Evolutionary conservation across 805 yeast genomes (phyloP), one percentile per base, ranked within the genome.

Genomic region (Lipomyces orientalis): DNA sequence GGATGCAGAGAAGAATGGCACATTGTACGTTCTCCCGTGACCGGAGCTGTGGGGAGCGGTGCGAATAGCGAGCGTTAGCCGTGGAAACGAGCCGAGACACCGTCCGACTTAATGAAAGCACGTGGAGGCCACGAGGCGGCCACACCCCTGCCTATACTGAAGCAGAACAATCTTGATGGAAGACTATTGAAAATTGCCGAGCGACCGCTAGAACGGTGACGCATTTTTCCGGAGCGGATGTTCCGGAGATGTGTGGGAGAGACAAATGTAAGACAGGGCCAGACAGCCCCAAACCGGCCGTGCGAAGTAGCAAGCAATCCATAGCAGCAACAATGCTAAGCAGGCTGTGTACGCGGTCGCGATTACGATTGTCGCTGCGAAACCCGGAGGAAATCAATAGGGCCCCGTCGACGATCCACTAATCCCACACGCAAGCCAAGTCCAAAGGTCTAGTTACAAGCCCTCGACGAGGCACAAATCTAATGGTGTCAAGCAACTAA

Each of bases 21-120:
- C 22, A 43, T 8, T 4, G 49, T 43, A 43, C 49, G 49, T n/a
- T 16, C 29, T 43, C 16, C 22, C n/a, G 49, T 43, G 49, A 43
- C 25, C 49, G n/a, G 10, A 19, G 22, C 22, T 3, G 5, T n/a
- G n/a, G 10, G 16, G 49, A 8, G 49, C 6, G n/a, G 46, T n/a
- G 22, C 5, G 19, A n/a, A 16, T 16, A 19, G 19, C 6, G 22
- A 43, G 22, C 9, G 22, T 19, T 43, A 43, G n/a, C 8, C 49
- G 22, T 19, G 49, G n/a, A 43, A 39, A 43, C 8, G n/a, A 19
- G n/a, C 49, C 49, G 49, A 43, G 49, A 43, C 49, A 43, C 16
- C 22, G 49, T 43, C 49, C 22, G 49, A 43, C 49, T 43, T n/a
- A 43, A 43, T 43, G 22, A 43, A 43, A 43, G 49, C 49, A 43